These are phyloP conservation scores for Claviceps humidiphila DNA, from an alignment of 2,329 filamentous ascomycete genomes.

Conservation along the genomic window DNA sequence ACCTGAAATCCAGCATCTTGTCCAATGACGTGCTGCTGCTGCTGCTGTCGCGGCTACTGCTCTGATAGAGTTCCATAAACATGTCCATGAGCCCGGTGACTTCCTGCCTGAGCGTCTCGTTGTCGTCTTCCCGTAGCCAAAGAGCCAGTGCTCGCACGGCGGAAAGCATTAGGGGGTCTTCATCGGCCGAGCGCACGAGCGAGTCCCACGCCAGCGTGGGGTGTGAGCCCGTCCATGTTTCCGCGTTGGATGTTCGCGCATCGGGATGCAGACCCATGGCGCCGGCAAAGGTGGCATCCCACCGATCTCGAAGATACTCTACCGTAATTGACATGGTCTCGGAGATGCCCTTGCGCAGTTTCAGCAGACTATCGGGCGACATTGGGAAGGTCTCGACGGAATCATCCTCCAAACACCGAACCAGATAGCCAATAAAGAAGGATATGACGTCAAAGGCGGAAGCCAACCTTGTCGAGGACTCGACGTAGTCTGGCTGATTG, in stretches of 20 bases:
- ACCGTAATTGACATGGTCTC: constrained; percentile 51
- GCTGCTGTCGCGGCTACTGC: background rate
- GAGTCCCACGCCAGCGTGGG: constrained; percentile 47
- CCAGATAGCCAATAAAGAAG: constrained; percentile 44
- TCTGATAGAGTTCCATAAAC: constrained; percentile 47
- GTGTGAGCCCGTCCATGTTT: constrained; percentile 30
- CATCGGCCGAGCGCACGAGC: constrained; percentile 29
- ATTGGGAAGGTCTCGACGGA: constrained; percentile 28
- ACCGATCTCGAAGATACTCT: constrained; percentile 57
- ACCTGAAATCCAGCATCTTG: constrained; percentile 39
- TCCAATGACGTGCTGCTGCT: constrained; percentile 12
- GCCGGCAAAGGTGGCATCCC: constrained; percentile 52
- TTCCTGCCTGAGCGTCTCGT: constrained; percentile 41
- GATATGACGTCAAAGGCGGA: constrained; percentile 50
- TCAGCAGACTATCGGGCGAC: constrained; percentile 46
- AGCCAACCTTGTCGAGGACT: constrained; percentile 39
- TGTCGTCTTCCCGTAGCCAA: constrained; percentile 59
- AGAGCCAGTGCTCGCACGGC: constrained; percentile 44
- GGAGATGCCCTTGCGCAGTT: constrained; percentile 44
- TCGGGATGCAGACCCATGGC: constrained; percentile 47
- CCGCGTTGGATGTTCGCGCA: constrained; percentile 31
- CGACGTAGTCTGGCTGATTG: constrained; percentile 39
- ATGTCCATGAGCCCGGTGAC: constrained; percentile 48
- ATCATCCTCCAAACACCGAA: constrained; percentile 39
- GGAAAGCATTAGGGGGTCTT: constrained; percentile 47